A percentile compares a stretch with the other conserved stretches of the same genome.
These are phyloP conservation scores for Meyerozyma sp. DNA, from an alignment of 1,139 yeast genomes.

Conservation along the genomic window DNA sequence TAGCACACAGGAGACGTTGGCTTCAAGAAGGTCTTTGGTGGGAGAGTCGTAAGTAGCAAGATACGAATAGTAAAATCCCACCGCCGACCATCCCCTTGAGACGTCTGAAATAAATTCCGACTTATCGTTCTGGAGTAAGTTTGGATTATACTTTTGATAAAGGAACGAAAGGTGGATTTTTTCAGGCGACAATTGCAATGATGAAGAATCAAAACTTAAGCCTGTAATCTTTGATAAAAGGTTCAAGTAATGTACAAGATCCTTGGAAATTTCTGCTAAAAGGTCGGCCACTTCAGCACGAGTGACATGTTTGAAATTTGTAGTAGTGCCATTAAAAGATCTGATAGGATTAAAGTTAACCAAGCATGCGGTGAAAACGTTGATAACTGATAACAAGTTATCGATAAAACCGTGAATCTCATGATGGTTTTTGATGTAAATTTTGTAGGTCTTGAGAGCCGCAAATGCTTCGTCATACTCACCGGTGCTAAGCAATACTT, in stretches of 20 bases:
- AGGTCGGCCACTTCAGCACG: slow-evolving; percentile 17
- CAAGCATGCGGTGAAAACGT: slow-evolving; percentile 31
- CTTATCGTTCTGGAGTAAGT: slow-evolving; percentile 24
- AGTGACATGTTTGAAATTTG: slow-evolving; percentile 23
- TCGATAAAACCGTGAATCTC: slow-evolving; percentile 29
- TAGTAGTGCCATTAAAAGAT: slow-evolving; percentile 13
- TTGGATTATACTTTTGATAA: slow-evolving; percentile 32
- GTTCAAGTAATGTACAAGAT: slow-evolving; percentile 6
- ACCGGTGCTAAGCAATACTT: slow-evolving; percentile 27
- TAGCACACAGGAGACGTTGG: slow-evolving; percentile 15
- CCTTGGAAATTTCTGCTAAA: slow-evolving; percentile 2
- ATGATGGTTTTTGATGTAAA: slow-evolving; percentile 30
- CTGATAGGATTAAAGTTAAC: slow-evolving; percentile 33
- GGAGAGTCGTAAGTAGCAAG: slow-evolving; percentile 26
- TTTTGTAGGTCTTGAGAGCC: slow-evolving; percentile 34
- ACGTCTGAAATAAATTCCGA: slow-evolving; percentile 26
- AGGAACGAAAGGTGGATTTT: slow-evolving; percentile 21
- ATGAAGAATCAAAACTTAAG: slow-evolving; percentile 5
- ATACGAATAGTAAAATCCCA: slow-evolving; percentile 31
- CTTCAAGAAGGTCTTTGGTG: slow-evolving; percentile 14
- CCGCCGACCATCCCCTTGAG: slow-evolving; percentile 35
- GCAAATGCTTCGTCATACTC: slow-evolving; percentile 44
- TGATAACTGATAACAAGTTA: slow-evolving; percentile 34
- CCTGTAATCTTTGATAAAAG: slow-evolving; percentile 4
- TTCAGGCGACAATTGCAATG: not conserved